Conservation (phyloP, 2,329 filamentous ascomycete genomes). For the Fusarium mundagurra region DNA sequence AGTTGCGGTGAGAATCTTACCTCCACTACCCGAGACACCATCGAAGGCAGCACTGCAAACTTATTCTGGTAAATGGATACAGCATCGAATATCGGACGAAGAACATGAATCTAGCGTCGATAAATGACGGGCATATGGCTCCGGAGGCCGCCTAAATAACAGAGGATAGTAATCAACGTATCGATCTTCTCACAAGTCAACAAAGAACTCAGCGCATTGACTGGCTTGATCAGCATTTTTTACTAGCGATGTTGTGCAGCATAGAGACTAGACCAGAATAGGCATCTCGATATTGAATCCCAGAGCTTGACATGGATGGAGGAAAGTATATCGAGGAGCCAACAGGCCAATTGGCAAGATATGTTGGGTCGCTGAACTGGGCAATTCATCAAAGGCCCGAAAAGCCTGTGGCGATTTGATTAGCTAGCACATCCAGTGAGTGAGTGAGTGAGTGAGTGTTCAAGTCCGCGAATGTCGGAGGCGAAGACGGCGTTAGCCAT, state of each 20-base stretch:
- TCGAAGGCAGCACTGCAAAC: neutral
- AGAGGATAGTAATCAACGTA: neutral
- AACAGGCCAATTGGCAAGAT: neutral
- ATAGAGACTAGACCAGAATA: constrained; percentile 28
- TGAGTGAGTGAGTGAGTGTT: neutral
- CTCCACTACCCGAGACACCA: neutral
- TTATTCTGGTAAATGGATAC: neutral
- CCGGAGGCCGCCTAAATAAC: neutral
- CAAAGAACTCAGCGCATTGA: neutral
- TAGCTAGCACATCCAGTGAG: neutral
- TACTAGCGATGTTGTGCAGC: constrained; percentile 8
- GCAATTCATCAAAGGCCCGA: neutral
- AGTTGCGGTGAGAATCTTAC: neutral
- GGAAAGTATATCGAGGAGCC: neutral
- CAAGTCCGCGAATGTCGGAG: neutral
- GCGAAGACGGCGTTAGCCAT: constrained; percentile 7
- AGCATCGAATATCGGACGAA: neutral
- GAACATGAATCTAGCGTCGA: neutral
- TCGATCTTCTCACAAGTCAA: neutral
- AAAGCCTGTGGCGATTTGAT: neutral
- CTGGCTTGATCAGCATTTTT: constrained; percentile 7
- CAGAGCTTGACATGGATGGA: neutral
- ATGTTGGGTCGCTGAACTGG: neutral
- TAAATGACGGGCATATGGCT: neutral
- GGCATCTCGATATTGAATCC: constrained; percentile 26